Evolutionary conservation across 192 early-diverging fungal species (phyloP), one percentile per base, ranked within the genome.

Genomic region (Entophlyctis luteolus): DNA sequence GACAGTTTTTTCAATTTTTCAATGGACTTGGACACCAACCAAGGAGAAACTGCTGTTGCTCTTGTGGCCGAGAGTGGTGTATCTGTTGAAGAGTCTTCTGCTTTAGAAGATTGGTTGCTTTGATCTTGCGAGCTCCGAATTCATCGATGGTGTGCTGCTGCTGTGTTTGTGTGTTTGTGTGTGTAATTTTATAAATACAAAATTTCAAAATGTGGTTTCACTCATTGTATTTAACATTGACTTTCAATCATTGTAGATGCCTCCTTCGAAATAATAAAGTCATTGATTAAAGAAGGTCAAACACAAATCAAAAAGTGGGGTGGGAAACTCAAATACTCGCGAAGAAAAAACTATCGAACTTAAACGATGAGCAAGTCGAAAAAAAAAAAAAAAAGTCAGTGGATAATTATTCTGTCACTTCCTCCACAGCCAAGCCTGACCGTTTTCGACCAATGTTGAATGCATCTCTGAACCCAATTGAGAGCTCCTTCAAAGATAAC

Each of bases 401-500:
- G 37, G n/a, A 60, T 50, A 28, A 2, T 46, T 16, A 48, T n/a
- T 65, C 62, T 33, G 63, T 37, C 27, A 27, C 16, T 53, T 66
- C 34, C 23, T 39, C 37, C 4, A 14, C 16, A 25, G 45, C n/a
- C 34, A 59, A 4, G 12, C 27, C 20, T 23, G 57, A 59, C 36
- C 63, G 48, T 38, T 54, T 66, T 31, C 25, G 25, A 22, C 52
- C 45, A 3, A 63, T 49, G 4, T 48, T 48, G 5, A 66, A 50
- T 2, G 34, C 63, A 12, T 48, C 63, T 25, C 28, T 55, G 16
- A 66, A 66, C 36, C 63, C 63, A 39, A 23, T 66, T 20, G 63
- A 66, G 39, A 66, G 42, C 48, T 66, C 63, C 37, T 66, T 66
- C 63, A 66, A 23, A 12, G 50, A 55, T 22, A 55, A 4, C 6